Evolutionary conservation across 139 green algal genomes (phyloP).

Genomic region (Haematococcus lacustris): DNA sequence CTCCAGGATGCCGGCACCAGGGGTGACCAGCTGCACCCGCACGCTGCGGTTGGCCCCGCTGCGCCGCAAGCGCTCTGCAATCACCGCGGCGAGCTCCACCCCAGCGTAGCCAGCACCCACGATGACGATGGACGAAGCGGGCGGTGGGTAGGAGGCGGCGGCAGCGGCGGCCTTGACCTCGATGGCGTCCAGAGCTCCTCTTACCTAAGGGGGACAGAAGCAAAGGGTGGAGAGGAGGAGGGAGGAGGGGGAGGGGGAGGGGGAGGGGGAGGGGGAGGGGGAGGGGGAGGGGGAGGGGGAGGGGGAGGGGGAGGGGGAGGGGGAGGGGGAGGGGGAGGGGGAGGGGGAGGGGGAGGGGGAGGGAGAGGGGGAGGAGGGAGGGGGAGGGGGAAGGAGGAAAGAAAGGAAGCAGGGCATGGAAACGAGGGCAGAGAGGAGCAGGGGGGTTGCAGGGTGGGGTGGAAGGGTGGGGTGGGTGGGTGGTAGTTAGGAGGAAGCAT

Average conservation of each 20-base stretch:
- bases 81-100: conserved; percentile 78
- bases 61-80: conserved; percentile 59
- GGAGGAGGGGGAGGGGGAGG: neutral
- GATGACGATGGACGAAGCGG: conserved; percentile 66
- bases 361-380: neutral
- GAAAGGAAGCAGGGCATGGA: neutral
- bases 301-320: neutral
- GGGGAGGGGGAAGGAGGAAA: neutral
- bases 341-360: neutral
- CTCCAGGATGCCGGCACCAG: conserved; percentile 61
- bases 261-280: neutral
- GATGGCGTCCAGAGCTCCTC: neutral
- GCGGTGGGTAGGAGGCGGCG: too few species aligned
- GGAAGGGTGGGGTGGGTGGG: conserved; percentile 77
- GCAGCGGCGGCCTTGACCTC: too few species aligned
- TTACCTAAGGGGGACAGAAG: too few species aligned
- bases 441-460: conserved; percentile 73
- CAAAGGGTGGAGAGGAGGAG: neutral
- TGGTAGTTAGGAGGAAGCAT: too few species aligned
- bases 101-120: conserved; percentile 74
- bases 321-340: neutral
- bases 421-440: conserved; percentile 44
- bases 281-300: neutral
- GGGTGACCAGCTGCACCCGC: conserved; percentile 64
- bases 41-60: conserved; percentile 11